These are phyloP conservation scores for Dictyophora rubrovolvata DNA, from an alignment of 768 basidiomycete species.

Conservation along the genomic window DNA sequence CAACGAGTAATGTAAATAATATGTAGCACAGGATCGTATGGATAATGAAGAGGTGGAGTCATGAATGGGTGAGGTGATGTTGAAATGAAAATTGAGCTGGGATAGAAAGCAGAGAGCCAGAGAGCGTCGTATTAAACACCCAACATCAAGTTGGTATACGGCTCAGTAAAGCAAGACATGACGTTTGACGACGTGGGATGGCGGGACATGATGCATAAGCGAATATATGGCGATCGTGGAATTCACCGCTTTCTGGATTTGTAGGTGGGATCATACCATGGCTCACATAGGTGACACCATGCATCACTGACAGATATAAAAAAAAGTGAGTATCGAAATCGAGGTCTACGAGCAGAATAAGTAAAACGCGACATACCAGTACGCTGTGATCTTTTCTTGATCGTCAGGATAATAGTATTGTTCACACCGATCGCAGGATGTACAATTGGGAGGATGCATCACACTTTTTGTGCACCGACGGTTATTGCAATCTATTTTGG, in stretches of 20 bases:
- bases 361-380: neutral
- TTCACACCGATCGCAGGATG: slow-evolving; percentile 31
- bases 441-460: slow-evolving; percentile 31
- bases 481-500: slow-evolving; percentile 46
- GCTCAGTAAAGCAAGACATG: neutral
- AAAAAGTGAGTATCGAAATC: neutral
- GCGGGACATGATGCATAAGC: neutral
- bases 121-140: neutral
- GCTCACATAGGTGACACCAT: slow-evolving; percentile 9
- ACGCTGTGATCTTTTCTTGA: slow-evolving; percentile 44
- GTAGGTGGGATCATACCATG: slow-evolving; percentile 3
- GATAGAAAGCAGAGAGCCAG: too few species aligned
- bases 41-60: neutral
- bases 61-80: neutral
- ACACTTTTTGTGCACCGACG: slow-evolving; percentile 32
- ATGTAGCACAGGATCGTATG: neutral
- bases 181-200: neutral
- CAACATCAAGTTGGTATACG: neutral
- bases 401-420: slow-evolving; percentile 68
- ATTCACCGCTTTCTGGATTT: neutral
- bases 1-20: neutral
- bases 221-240: neutral
- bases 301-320: neutral
- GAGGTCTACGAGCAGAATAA: neutral
- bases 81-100: too few species aligned